These are phyloP conservation scores for Magnolia changhungtana DNA, from an alignment of 164 flowering plant species.

Conservation along the genomic window DNA sequence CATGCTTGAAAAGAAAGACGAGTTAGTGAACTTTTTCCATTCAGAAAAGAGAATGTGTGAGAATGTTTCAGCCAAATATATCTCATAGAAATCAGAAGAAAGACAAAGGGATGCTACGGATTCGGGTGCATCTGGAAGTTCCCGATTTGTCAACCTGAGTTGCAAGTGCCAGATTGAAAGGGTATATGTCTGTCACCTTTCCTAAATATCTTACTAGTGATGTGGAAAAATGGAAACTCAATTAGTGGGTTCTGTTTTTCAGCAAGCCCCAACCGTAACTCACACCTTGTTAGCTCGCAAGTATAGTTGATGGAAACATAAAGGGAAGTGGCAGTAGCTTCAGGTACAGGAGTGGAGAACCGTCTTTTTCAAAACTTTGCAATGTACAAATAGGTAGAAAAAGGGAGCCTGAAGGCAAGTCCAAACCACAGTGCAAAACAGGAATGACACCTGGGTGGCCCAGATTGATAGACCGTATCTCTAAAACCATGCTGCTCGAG, in stretches of 20 bases:
- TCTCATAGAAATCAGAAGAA: not conserved
- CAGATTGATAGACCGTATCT: no score
- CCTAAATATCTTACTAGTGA: not conserved
- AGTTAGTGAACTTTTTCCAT: not conserved
- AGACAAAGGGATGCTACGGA: not conserved
- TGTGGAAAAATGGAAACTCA: not conserved
- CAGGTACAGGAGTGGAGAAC: not conserved
- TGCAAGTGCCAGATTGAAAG: not conserved
- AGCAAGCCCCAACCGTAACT: not conserved
- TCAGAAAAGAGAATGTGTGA: not conserved
- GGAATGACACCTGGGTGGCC: no score
- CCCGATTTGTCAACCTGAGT: not conserved
- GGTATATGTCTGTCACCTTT: not conserved
- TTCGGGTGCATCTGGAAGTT: no score
- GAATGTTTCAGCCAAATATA: not conserved
- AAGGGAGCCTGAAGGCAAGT: not conserved
- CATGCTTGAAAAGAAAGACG: not conserved
- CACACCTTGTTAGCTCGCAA: not conserved
- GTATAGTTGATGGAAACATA: no score
- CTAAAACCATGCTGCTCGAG: no score
- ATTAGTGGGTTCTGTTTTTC: not conserved
- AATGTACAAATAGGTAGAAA: not conserved
- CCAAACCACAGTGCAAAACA: not conserved
- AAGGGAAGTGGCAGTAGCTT: no score
- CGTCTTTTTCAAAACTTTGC: not conserved